Evolutionary conservation across 805 yeast species (phyloP).

Genomic region (Cyberlindnera mycetangii): DNA sequence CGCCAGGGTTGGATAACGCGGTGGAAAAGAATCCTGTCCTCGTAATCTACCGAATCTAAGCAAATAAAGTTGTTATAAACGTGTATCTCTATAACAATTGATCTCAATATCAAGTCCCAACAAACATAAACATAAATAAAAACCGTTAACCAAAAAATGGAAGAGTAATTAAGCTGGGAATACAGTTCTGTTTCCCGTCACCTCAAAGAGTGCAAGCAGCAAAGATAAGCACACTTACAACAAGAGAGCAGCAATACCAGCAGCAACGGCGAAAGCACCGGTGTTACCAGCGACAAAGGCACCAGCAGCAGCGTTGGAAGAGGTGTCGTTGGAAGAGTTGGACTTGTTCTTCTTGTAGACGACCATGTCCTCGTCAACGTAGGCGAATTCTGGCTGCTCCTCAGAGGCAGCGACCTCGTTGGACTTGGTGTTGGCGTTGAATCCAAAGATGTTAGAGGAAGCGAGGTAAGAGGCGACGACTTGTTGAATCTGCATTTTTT

Average conservation of each 20-base stretch:
- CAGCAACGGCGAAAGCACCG: slow-evolving; percentile 25
- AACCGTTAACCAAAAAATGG: neutral
- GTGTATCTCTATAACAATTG: neutral
- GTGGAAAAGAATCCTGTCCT: neutral
- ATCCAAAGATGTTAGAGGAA: slow-evolving; percentile 22
- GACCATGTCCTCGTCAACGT: slow-evolving; percentile 15
- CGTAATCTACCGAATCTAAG: no score
- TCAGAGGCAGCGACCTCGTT: slow-evolving; percentile 6
- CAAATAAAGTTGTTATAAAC: neutral
- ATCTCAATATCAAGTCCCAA: neutral
- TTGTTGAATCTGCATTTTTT: slow-evolving; percentile 30
- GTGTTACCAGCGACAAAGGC: slow-evolving; percentile 17
- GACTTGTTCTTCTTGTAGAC: slow-evolving; percentile 19
- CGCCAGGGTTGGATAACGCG: neutral
- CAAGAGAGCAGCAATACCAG: slow-evolving; percentile 28
- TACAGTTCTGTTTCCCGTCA: no score
- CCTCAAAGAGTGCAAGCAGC: neutral
- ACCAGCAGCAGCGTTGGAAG: slow-evolving; percentile 28
- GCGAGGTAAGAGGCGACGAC: slow-evolving; percentile 29
- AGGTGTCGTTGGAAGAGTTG: slow-evolving; percentile 27
- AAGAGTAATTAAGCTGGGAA: neutral
- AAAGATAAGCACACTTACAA: slow-evolving; percentile 14
- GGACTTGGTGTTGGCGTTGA: slow-evolving; percentile 10
- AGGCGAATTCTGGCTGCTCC: slow-evolving; percentile 20
- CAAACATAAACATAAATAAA: slow-evolving; percentile 1